These are phyloP conservation scores for Corniculantispora saksenae DNA, from an alignment of 2,329 filamentous ascomycete species.

Conservation along the genomic window DNA sequence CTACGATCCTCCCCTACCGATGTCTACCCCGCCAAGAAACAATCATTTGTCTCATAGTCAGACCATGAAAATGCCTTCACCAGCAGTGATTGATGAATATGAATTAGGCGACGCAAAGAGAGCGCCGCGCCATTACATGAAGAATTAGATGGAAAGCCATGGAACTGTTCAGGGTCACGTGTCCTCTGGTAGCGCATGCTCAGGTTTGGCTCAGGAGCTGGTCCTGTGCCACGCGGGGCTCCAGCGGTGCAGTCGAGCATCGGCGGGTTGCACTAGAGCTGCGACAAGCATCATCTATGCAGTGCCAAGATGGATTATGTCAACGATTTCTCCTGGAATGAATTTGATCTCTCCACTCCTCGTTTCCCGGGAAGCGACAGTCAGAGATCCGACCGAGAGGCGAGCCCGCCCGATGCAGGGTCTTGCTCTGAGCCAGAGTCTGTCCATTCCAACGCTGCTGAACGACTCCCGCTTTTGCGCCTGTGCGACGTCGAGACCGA, in stretches of 20 bases:
- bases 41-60: background rate
- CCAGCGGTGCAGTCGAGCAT: too few species aligned
- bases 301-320: slow-evolving; percentile 1
- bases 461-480: background rate
- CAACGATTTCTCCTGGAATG: background rate
- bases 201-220: too few species aligned
- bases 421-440: background rate
- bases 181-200: too few species aligned
- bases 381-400: background rate
- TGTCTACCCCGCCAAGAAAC: background rate
- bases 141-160: background rate
- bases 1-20: background rate
- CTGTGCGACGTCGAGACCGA: background rate
- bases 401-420: background rate
- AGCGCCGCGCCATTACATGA: background rate
- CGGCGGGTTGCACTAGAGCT: too few species aligned
- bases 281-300: background rate
- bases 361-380: background rate
- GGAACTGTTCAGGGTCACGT: background rate
- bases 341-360: background rate
- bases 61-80: background rate
- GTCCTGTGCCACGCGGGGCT: too few species aligned
- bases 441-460: background rate
- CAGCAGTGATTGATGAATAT: background rate
- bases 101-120: background rate